Evolutionary conservation across 2,329 filamentous ascomycete genomes (phyloP).

Genomic region (Colletotrichum lini): DNA sequence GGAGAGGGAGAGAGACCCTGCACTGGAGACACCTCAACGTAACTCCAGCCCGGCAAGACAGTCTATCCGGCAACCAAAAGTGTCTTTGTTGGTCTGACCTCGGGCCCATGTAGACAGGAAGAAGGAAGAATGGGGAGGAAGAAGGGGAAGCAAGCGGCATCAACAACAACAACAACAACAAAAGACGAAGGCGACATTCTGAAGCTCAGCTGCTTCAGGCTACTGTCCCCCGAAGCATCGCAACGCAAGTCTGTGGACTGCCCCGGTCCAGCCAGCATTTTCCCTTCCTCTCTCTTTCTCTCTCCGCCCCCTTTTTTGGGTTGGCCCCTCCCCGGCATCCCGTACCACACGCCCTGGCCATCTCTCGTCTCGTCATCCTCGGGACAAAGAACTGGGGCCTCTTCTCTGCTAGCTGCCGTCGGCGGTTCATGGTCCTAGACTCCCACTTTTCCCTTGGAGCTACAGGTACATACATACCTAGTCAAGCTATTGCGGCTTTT

Average conservation of each 20-base stretch:
- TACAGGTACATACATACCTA: no score
- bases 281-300: neutral
- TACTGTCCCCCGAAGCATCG: neutral
- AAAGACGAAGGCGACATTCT: conserved; percentile 3
- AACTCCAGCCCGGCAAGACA: conserved; percentile 2
- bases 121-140: neutral
- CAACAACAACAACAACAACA: neutral
- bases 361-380: conserved; percentile 34
- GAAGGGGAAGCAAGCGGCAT: neutral
- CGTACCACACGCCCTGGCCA: conserved; percentile 20
- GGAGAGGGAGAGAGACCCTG: no score
- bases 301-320: conserved; percentile 25
- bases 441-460: neutral
- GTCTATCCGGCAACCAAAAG: neutral
- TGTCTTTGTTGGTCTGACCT: neutral
- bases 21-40: no score
- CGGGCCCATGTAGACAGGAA: neutral
- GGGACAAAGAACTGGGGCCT: conserved; percentile 34
- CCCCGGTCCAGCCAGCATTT: no score
- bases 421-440: conserved; percentile 5
- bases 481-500: no score
- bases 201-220: conserved; percentile 1
- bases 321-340: conserved; percentile 17
- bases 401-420: conserved; percentile 27
- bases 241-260: neutral